Percentiles rank a stretch among this genome's conserved stretches.
Evolutionary conservation across 1,139 yeast species (phyloP).

Genomic region (Debaryomycetaceae sp.): DNA sequence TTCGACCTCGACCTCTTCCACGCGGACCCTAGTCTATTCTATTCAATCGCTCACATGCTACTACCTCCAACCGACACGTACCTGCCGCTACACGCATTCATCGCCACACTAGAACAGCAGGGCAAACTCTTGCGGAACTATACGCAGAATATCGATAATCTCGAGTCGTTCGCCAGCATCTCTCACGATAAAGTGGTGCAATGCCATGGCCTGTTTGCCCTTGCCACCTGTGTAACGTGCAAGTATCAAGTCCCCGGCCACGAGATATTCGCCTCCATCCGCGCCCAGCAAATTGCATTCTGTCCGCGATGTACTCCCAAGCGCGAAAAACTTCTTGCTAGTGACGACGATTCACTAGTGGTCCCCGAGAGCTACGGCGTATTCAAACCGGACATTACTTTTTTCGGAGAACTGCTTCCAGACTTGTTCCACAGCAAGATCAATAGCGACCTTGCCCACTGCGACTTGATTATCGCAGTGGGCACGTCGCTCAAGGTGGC

Average conservation of each 20-base stretch:
- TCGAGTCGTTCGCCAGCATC: constrained; percentile 80
- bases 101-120: constrained; percentile 62
- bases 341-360: constrained; percentile 19
- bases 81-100: constrained; percentile 83
- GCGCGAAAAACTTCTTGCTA: constrained; percentile 28
- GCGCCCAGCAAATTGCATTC: constrained; percentile 50
- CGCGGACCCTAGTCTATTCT: constrained; percentile 74
- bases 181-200: constrained; percentile 63
- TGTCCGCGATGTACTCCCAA: constrained; percentile 51
- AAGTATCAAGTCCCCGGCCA: constrained; percentile 59
- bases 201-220: constrained; percentile 94
- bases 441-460: constrained; percentile 40
- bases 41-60: constrained; percentile 79
- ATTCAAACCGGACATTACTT: constrained; percentile 90
- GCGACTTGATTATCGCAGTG: constrained; percentile 77
- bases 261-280: constrained; percentile 49
- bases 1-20: constrained; percentile 68
- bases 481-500: constrained; percentile 95
- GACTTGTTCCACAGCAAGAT: constrained; percentile 55
- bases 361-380: constrained; percentile 57
- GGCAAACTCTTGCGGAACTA: constrained; percentile 77
- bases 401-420: constrained; percentile 86
- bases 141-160: constrained; percentile 90
- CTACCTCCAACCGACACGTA: constrained; percentile 66
- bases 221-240: constrained; percentile 82